phyloP scores from a whole-genome alignment of 305 asterid species.

The Lippia alba region DNA sequence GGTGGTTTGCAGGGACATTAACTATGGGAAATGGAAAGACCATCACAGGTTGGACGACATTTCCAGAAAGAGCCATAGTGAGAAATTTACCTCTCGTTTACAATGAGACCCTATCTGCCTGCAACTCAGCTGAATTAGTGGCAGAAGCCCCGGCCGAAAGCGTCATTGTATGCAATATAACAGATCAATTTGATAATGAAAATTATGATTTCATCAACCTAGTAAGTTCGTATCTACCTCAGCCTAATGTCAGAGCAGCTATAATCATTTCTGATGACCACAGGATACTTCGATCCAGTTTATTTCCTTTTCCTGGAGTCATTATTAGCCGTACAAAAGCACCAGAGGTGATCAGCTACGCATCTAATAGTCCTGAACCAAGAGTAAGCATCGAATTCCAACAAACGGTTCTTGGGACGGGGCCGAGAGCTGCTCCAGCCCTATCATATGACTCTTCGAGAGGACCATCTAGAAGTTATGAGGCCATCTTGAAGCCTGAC shows the following conservation, averaged over 20 bases:
- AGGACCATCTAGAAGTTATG: constrained; percentile 38
- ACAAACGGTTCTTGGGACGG: constrained; percentile 34
- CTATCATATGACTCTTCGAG: constrained; percentile 36
- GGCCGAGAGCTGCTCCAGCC: constrained; percentile 42
- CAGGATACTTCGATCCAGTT: constrained; percentile 8
- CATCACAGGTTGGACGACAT: constrained; percentile 37
- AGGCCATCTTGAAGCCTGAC: constrained; percentile 44
- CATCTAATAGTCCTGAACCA: constrained; percentile 24
- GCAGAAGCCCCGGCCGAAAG: constrained; percentile 4
- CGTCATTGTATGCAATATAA: constrained; percentile 31
- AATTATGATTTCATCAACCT: not conserved
- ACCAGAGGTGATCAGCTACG: constrained; percentile 39
- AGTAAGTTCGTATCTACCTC: not conserved
- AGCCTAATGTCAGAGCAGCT: constrained; percentile 22
- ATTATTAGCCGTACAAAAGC: constrained; percentile 46
- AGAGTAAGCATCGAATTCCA: constrained; percentile 46
- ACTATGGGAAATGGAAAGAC: constrained; percentile 38
- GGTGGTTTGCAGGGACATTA: constrained; percentile 41
- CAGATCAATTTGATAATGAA: not conserved
- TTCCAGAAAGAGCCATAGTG: constrained; percentile 28
- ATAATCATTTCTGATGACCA: constrained; percentile 42
- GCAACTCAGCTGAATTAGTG: constrained; percentile 26
- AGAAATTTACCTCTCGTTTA: constrained; percentile 36
- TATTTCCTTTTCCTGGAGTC: constrained; percentile 44
- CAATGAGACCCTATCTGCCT: constrained; percentile 34